Evolutionary conservation across 108 stramenopile species (phyloP).

Genomic region (Nitzschia sp.): DNA sequence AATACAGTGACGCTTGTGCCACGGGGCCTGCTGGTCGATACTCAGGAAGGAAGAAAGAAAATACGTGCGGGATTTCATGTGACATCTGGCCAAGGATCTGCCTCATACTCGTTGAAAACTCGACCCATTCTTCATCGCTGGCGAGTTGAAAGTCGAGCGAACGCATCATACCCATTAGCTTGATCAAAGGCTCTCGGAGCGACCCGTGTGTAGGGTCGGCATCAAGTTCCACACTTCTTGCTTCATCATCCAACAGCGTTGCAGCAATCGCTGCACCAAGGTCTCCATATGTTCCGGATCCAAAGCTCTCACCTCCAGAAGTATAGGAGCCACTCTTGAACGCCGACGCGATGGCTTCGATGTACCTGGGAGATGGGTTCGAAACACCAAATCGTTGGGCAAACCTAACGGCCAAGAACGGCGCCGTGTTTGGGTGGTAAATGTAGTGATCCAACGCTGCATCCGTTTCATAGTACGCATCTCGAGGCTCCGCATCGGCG

Average conservation of each 20-base stretch:
- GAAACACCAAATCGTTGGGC: slow-evolving; percentile 53
- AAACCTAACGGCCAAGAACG: slow-evolving; percentile 52
- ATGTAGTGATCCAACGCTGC: slow-evolving; percentile 61
- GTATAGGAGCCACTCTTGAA: slow-evolving; percentile 50
- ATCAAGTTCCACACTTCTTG: slow-evolving; percentile 41
- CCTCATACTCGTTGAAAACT: slow-evolving; percentile 18
- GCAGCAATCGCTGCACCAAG: slow-evolving; percentile 57
- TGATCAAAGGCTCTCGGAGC: slow-evolving; percentile 38
- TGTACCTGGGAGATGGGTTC: slow-evolving; percentile 67
- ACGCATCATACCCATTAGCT: slow-evolving; percentile 32
- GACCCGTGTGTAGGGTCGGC: slow-evolving; percentile 53
- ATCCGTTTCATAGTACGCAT: slow-evolving; percentile 70
- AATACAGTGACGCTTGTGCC: slow-evolving; percentile 56
- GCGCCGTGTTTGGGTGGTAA: slow-evolving; percentile 50
- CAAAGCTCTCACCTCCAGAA: slow-evolving; percentile 25
- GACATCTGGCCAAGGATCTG: slow-evolving; percentile 46
- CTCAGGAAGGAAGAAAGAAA: slow-evolving; percentile 63
- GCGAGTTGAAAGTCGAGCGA: slow-evolving; percentile 37
- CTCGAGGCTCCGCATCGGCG: slow-evolving; percentile 47
- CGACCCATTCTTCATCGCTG: slow-evolving; percentile 38
- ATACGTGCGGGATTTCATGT: slow-evolving; percentile 51
- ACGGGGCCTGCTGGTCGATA: slow-evolving; percentile 43
- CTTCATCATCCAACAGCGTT: slow-evolving; percentile 58
- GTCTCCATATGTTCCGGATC: slow-evolving; percentile 55
- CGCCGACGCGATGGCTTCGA: slow-evolving; percentile 48